Conservation (phyloP, 2,329 filamentous ascomycete genomes). For the Pseudopithomyces chartarum region DNA sequence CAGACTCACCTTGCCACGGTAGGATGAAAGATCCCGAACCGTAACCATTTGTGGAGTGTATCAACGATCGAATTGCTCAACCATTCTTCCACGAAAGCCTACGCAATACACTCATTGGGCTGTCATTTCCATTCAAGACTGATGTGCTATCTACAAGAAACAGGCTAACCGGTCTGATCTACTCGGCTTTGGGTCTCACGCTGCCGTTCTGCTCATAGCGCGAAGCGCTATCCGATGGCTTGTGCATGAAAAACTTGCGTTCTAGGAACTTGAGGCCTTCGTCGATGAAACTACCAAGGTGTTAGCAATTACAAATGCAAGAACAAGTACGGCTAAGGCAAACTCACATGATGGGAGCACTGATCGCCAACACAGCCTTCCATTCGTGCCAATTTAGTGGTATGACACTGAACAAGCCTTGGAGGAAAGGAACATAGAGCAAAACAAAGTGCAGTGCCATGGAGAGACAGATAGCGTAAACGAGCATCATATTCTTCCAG, state of each 20-base stretch:
- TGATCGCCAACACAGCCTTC: conserved; percentile 88
- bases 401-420: conserved; percentile 86
- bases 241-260: conserved; percentile 45
- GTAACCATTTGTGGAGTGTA: neutral
- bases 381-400: conserved; percentile 86
- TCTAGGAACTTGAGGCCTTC: conserved; percentile 82
- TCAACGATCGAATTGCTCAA: neutral
- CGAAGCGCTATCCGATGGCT: conserved; percentile 15
- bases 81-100: neutral
- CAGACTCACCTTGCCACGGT: neutral
- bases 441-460: conserved; percentile 96
- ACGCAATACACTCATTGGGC: neutral
- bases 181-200: conserved; percentile 36
- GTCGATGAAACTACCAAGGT: conserved; percentile 69
- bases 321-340: neutral
- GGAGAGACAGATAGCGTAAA: conserved; percentile 89
- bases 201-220: conserved; percentile 26
- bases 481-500: conserved; percentile 99
- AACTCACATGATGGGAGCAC: conserved; percentile 88
- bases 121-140: neutral
- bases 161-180: neutral
- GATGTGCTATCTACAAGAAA: neutral
- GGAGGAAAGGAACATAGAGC: conserved; percentile 88
- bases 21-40: neutral
- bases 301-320: conserved; percentile 18